Conservation (phyloP, 768 basidiomycete genomes). For the Amanita rimosa region DNA sequence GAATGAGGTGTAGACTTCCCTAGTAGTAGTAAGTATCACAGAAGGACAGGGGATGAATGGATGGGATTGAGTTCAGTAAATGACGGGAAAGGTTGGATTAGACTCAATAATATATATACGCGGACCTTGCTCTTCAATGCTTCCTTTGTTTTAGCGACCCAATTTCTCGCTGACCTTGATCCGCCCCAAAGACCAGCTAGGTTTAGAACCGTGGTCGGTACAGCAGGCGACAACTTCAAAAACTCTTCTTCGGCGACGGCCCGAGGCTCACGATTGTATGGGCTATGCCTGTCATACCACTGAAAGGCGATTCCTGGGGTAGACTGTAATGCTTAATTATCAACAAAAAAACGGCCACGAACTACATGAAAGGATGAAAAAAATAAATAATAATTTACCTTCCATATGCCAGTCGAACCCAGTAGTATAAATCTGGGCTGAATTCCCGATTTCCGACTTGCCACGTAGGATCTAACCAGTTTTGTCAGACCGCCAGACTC, state of each 20-base stretch:
- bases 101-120: too few species aligned
- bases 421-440: conserved; percentile 42
- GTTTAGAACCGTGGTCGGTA: conserved; percentile 45
- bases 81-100: too few species aligned
- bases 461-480: conserved; percentile 33
- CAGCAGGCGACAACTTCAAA: conserved; percentile 25
- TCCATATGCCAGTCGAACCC: conserved; percentile 53
- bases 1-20: conserved; percentile 51
- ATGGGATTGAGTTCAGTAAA: too few species aligned
- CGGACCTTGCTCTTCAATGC: conserved; percentile 35
- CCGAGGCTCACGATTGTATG: conserved; percentile 22
- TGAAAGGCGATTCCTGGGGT: background rate
- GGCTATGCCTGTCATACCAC: background rate
- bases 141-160: conserved; percentile 46
- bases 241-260: conserved; percentile 46
- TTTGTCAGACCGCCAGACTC: conserved; percentile 31
- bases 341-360: too few species aligned
- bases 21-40: conserved; percentile 17
- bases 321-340: too few species aligned
- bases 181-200: conserved; percentile 50
- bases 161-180: conserved; percentile 33
- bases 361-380: conserved; percentile 21
- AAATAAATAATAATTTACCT: conserved; percentile 24
- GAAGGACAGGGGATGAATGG: too few species aligned
- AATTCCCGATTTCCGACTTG: conserved; percentile 17